Evolutionary conservation across 2,329 filamentous ascomycete species (phyloP).

Genomic region (Tolypocladium sp.): DNA sequence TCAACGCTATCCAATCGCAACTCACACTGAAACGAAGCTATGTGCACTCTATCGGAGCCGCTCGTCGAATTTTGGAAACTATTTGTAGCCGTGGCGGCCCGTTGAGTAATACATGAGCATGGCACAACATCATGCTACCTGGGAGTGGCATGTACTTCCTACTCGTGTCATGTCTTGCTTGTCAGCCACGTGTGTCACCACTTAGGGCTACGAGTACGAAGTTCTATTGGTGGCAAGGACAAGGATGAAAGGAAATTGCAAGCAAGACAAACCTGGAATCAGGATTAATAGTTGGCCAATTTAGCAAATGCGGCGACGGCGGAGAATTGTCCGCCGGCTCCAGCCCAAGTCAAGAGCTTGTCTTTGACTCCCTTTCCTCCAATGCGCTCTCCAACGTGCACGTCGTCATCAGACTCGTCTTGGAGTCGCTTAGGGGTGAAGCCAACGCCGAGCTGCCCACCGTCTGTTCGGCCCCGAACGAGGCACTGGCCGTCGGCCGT

Average conservation of each 20-base stretch:
- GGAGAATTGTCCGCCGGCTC: slow-evolving; percentile 68
- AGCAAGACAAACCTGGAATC: not conserved
- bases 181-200: not conserved
- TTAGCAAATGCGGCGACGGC: slow-evolving; percentile 35
- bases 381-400: slow-evolving; percentile 61
- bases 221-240: too few relatives aligned
- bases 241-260: not conserved
- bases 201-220: too few relatives aligned
- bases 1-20: not conserved
- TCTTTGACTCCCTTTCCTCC: slow-evolving; percentile 69
- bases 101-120: not conserved
- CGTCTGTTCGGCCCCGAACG: slow-evolving; percentile 46
- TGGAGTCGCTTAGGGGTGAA: slow-evolving; percentile 34
- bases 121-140: not conserved
- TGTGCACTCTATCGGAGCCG: not conserved
- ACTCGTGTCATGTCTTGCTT: not conserved
- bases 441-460: slow-evolving; percentile 39
- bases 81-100: not conserved
- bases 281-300: not conserved
- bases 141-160: not conserved
- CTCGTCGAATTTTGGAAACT: not conserved
- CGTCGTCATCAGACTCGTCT: slow-evolving; percentile 54
- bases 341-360: slow-evolving; percentile 59
- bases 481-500: slow-evolving; percentile 39
- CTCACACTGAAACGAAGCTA: not conserved